Evolutionary conservation across 2,329 filamentous ascomycete species (phyloP).

Genomic region (Aspergillus jensenii): DNA sequence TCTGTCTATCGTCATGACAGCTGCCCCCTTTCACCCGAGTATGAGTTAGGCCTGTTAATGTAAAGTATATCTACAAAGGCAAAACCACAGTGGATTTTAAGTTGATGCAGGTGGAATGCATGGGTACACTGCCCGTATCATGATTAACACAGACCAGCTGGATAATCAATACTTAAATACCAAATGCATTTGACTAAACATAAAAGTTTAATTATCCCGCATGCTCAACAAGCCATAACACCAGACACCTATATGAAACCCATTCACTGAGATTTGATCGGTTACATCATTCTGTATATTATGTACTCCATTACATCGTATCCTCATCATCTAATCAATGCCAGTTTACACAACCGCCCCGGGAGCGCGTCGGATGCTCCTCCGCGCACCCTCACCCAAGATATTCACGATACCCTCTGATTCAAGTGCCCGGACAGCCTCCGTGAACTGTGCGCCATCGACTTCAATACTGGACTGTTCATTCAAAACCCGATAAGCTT

Average conservation of each 20-base stretch:
- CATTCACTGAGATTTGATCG: background rate
- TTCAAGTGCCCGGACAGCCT: conserved; percentile 77
- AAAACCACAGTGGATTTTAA: too few relatives aligned
- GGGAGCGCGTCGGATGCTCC: conserved; percentile 74
- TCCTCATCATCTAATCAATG: conserved; percentile 13
- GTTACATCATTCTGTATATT: conserved; percentile 16
- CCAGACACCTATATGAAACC: conserved; percentile 12
- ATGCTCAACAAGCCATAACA: conserved; percentile 7
- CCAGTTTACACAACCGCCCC: conserved; percentile 32
- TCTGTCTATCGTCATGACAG: too few relatives aligned
- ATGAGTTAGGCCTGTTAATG: too few relatives aligned
- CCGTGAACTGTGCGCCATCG: conserved; percentile 77
- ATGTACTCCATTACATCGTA: conserved; percentile 32
- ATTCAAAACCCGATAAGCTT: conserved; percentile 69
- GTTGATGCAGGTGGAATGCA: too few relatives aligned
- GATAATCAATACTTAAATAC: background rate
- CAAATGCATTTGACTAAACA: background rate
- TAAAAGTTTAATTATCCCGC: background rate
- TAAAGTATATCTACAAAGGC: too few relatives aligned
- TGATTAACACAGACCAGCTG: background rate
- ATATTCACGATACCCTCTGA: conserved; percentile 80
- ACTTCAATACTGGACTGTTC: conserved; percentile 70
- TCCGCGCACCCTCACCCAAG: conserved; percentile 79
- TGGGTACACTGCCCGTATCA: too few relatives aligned
- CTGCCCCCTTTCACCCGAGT: too few relatives aligned